phyloP scores from a whole-genome alignment of 495 filamentous ascomycete species.

The Talaromyces proteolyticus region DNA sequence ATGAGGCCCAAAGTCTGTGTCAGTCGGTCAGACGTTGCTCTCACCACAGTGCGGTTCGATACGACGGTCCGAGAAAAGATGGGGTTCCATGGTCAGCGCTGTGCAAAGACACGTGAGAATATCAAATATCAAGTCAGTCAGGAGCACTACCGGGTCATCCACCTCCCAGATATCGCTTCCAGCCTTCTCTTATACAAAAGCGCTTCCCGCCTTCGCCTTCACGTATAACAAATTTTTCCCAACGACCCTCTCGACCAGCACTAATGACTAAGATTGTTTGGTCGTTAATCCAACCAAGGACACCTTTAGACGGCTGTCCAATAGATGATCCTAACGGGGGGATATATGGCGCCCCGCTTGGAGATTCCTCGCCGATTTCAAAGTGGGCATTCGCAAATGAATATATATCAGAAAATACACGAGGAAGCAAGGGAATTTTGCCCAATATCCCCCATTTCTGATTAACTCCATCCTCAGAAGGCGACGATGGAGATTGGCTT shows the following conservation, averaged over 20 bases:
- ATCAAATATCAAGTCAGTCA: neutral
- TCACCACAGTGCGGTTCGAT: too few relatives aligned
- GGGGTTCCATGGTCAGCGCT: neutral
- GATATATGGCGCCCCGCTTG: conserved; percentile 32
- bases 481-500: conserved; percentile 25
- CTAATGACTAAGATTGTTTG: conserved; percentile 66
- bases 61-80: too few relatives aligned
- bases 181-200: conserved; percentile 62
- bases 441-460: conserved; percentile 79
- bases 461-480: conserved; percentile 40
- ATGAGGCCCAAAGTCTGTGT: too few relatives aligned
- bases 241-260: conserved; percentile 72
- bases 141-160: conserved; percentile 18
- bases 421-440: conserved; percentile 71
- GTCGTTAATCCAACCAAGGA: conserved; percentile 71
- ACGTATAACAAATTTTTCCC: conserved; percentile 74
- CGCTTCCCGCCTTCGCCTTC: conserved; percentile 58
- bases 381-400: conserved; percentile 70
- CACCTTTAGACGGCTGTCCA: conserved; percentile 62
- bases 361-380: conserved; percentile 67
- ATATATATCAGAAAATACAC: conserved; percentile 79
- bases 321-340: conserved; percentile 39
- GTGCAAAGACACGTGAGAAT: neutral
- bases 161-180: conserved; percentile 70
- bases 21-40: too few relatives aligned